Conservation (phyloP, 176 grass and related monocot species). For the Cenchrus fungigraminus region DNA sequence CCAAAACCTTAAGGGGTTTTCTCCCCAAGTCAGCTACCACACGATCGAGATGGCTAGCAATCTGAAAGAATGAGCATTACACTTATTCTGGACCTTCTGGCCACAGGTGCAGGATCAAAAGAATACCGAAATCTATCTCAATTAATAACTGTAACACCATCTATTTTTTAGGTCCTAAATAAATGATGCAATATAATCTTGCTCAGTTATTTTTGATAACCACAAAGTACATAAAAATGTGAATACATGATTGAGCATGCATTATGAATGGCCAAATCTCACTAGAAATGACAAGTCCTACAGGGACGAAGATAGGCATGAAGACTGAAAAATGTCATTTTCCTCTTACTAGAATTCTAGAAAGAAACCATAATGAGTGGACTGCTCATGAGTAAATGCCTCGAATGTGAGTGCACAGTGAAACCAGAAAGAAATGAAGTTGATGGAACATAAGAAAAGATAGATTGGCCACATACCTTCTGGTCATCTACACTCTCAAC, state of each 20-base stretch:
- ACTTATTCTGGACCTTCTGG: too few species aligned
- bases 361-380: constrained; percentile 1
- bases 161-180: too few species aligned
- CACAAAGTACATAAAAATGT: background rate
- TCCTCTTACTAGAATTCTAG: background rate
- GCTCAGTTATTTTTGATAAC: background rate
- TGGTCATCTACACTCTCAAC: constrained; percentile 91
- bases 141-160: too few species aligned
- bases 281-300: constrained; percentile 5
- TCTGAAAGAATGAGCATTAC: too few species aligned
- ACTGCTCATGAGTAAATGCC: background rate
- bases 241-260: background rate
- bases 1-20: too few species aligned
- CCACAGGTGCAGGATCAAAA: too few species aligned
- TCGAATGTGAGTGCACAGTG: background rate
- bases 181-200: background rate
- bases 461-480: constrained; percentile 64
- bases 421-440: background rate
- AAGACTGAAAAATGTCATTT: background rate
- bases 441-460: constrained; percentile 24
- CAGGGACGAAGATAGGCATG: background rate
- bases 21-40: too few species aligned
- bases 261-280: background rate
- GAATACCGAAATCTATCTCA: too few species aligned
- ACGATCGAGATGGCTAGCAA: too few species aligned